A percentile compares a stretch with the other conserved stretches of the same genome.
These are phyloP conservation scores for Pleurotus eryngii DNA, from an alignment of 768 basidiomycete genomes.

Conservation along the genomic window DNA sequence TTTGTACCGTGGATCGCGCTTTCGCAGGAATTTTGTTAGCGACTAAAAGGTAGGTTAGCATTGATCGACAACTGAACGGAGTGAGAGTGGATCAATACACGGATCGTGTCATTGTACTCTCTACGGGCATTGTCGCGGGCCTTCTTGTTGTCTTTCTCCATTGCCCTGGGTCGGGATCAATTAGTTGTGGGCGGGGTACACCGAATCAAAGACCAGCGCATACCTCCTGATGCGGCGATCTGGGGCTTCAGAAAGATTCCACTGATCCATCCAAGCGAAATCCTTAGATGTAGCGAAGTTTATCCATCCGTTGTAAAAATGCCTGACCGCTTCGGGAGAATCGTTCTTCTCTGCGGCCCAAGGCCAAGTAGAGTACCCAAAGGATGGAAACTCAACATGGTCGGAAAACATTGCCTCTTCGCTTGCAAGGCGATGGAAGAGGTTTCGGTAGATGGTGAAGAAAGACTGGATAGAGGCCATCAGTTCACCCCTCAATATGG, in stretches of 20 bases:
- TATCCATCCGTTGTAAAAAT: constrained; percentile 84
- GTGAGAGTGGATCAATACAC: constrained; percentile 44
- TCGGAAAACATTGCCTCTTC: constrained; percentile 62
- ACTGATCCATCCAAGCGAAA: constrained; percentile 84
- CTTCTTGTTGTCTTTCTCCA: constrained; percentile 97
- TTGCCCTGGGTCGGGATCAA: constrained; percentile 45
- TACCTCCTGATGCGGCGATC: constrained; percentile 82
- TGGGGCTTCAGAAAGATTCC: constrained; percentile 81
- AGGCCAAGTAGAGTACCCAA: constrained; percentile 75
- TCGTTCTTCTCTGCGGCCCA: constrained; percentile 56
- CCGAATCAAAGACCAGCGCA: background rate
- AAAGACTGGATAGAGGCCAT: constrained; percentile 58
- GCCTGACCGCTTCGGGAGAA: constrained; percentile 48
- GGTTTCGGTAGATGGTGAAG: constrained; percentile 82
- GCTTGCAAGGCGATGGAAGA: constrained; percentile 78
- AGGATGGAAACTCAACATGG: constrained; percentile 65
- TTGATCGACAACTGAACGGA: background rate
- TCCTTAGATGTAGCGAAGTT: constrained; percentile 87
- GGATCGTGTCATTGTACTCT: constrained; percentile 91
- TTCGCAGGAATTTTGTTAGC: constrained; percentile 71
- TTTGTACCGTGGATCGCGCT: constrained; percentile 89
- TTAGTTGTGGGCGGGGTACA: background rate
- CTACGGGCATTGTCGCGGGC: constrained; percentile 79
- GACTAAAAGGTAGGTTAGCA: constrained; percentile 39
- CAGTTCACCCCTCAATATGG: background rate